Percentiles rank a stretch among this genome's conserved stretches.
Evolutionary conservation across 306 rosid species (phyloP).

Genomic region (Albizia julibrissin): DNA sequence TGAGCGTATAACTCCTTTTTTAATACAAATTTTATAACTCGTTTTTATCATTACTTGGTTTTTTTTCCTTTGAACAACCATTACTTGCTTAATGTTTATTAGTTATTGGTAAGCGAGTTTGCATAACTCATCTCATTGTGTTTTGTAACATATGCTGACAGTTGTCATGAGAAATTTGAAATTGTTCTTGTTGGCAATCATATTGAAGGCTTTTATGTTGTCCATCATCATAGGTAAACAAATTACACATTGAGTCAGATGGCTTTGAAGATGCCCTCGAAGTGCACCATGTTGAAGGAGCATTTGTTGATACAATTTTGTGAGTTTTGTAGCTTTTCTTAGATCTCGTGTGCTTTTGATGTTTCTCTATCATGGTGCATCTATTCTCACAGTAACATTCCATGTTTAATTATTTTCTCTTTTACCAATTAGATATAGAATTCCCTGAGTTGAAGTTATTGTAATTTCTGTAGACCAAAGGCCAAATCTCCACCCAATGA

Average conservation of each 20-base stretch:
- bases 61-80: not conserved
- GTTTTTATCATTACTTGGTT: not conserved
- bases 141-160: conserved; percentile 23
- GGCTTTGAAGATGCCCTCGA: conserved; percentile 61
- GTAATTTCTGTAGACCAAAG: conserved; percentile 67
- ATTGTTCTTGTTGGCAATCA: conserved; percentile 21
- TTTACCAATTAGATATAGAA: not conserved
- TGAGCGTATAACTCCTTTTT: not conserved
- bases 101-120: not conserved
- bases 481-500: conserved; percentile 92
- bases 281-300: conserved; percentile 82
- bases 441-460: conserved; percentile 31
- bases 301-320: conserved; percentile 91
- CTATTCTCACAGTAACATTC: conserved; percentile 15
- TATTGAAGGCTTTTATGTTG: conserved; percentile 20
- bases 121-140: not conserved
- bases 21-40: not conserved
- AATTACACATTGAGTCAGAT: conserved; percentile 68
- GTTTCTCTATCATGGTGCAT: conserved; percentile 21
- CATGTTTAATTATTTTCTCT: not conserved
- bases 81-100: not conserved
- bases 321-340: conserved; percentile 45
- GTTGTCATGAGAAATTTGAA: conserved; percentile 27
- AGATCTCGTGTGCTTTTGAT: conserved; percentile 6
- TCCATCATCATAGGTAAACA: conserved; percentile 67